Conservation (phyloP, 495 filamentous ascomycete genomes). For the Corynascus novoguineensis region DNA sequence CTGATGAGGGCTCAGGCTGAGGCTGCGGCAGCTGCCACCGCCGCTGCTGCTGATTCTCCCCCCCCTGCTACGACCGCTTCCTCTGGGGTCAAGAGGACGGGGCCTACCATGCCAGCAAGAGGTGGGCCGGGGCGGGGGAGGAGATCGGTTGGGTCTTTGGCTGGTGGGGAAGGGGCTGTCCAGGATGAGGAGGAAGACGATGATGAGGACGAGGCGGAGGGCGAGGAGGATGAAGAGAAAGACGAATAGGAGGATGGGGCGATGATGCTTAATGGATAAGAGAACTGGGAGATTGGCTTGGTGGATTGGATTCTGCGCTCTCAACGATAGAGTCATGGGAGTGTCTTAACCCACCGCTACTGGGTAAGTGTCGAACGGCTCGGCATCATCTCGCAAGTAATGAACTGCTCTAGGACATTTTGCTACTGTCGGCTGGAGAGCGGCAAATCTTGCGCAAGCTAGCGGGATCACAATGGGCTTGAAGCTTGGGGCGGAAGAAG, state of each 20-base stretch:
- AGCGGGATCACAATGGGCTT: no score
- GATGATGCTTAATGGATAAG: background rate
- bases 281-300: background rate
- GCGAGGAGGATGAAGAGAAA: background rate
- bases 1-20: background rate
- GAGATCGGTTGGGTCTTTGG: background rate
- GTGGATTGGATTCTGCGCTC: no score
- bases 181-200: background rate
- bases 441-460: no score
- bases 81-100: background rate
- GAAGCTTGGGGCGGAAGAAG: no score
- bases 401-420: no score
- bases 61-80: no score
- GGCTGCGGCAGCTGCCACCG: background rate
- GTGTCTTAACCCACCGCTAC: no score
- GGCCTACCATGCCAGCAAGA: conserved; percentile 1
- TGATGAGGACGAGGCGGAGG: background rate
- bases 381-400: no score
- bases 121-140: conserved; percentile 4
- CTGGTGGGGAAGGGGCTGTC: background rate
- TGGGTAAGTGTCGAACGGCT: no score
- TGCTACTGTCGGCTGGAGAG: no score
- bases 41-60: no score
- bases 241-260: background rate
- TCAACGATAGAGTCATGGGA: no score